A percentile compares a stretch with the other conserved stretches of the same genome.
These are phyloP conservation scores for Leishmania turanica DNA, from an alignment of 208 protist genomes.

Conservation along the genomic window DNA sequence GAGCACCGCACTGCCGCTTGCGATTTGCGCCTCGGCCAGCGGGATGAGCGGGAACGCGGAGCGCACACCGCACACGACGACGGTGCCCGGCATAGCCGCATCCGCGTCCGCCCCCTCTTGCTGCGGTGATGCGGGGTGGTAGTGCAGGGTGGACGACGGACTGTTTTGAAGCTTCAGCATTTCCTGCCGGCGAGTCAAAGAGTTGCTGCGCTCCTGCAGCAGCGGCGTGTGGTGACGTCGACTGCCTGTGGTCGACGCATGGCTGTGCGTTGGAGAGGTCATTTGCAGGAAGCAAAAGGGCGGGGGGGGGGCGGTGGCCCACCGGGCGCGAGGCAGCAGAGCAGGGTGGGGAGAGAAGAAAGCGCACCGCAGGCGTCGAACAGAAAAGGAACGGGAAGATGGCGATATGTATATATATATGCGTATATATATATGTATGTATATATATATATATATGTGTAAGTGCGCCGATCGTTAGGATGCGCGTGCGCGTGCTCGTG, in stretches of 20 bases:
- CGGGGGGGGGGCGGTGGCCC: too few relatives aligned
- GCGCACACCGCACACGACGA: slow-evolving; percentile 20
- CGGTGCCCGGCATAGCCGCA: background rate
- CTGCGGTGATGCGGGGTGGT: background rate
- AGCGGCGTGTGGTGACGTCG: slow-evolving; percentile 27
- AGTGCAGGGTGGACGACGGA: background rate
- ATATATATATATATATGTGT: too few relatives aligned
- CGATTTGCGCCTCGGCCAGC: background rate
- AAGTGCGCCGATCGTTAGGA: background rate
- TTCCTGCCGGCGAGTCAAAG: slow-evolving; percentile 21
- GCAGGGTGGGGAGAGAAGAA: background rate
- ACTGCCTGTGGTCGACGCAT: slow-evolving; percentile 3
- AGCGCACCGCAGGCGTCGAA: background rate
- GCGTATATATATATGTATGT: background rate
- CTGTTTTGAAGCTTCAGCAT: slow-evolving; percentile 12
- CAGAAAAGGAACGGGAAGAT: background rate
- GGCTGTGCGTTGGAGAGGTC: slow-evolving; percentile 13
- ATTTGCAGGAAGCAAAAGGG: background rate
- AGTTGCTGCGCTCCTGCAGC: slow-evolving; percentile 20
- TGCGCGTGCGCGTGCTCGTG: background rate
- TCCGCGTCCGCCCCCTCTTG: background rate
- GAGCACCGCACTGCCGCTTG: slow-evolving; percentile 4
- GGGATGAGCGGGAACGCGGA: slow-evolving; percentile 23
- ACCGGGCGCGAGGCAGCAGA: background rate
- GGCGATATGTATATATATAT: background rate